Evolutionary conservation across 768 basidiomycete genomes (phyloP), one percentile per base, ranked within the genome.

Genomic region (Leccinum subtestaceum): DNA sequence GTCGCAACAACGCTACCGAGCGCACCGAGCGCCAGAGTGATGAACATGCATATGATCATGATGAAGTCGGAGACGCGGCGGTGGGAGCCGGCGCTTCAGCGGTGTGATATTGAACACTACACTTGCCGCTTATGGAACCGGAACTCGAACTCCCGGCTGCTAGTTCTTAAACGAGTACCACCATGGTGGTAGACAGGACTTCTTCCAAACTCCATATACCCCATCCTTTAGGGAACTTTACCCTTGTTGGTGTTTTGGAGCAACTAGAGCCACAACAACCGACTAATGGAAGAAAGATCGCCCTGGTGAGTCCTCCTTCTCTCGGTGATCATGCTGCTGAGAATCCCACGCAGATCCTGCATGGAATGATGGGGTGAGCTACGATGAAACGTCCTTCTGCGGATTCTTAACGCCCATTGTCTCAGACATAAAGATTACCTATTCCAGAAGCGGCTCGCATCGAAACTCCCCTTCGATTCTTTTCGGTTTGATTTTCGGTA

Each of bases 401-500:
- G 7, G 4, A 21, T 31, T 5, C 45, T 38, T 11, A 12, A 9
- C 45, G 17, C 63, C 23, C 27, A 31, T 51, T 48, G 15, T 51
- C 66, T 51, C 72, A 93, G 91, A 66, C 91, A 93, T 72, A 92
- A 92, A 65, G 87, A 93, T 69, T 93, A 93, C 74, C 70, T 93
- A 51, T 92, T 88, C 76, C 87, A 89, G 72, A 87, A 86, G 67
- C 83, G 81, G 13, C 83, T 93, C 19, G 89, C 88, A 3, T 69
- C 72, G 40, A 78, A 76, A 38, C 72, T 92, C 13, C 87, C 89
- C 0, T 66, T 89, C 23, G 91, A 94, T 70, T 92, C 90, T 3
- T 92, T 93, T 70, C 82, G 91, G 32, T 92, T 94, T 66, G 91
- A 94, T 71, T 94, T 94, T 74, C 83, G 90, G 89, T 91, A 66